Evolutionary conservation across 1,284 basidiomycete species (phyloP).

Genomic region (Ustilago sp.): DNA sequence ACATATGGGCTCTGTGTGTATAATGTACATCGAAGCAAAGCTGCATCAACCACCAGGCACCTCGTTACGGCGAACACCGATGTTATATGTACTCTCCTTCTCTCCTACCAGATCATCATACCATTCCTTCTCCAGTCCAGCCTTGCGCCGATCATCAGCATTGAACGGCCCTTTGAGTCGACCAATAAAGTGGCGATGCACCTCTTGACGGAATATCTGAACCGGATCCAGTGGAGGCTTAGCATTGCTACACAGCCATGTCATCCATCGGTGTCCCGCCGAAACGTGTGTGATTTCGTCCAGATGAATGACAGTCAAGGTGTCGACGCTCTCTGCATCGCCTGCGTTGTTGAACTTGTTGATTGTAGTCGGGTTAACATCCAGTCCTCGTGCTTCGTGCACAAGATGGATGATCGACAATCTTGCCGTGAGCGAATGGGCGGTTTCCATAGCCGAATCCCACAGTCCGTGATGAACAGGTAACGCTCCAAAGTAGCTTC

Average conservation of each 20-base stretch:
- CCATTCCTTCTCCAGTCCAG: conserved; percentile 71
- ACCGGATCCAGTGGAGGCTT: conserved; percentile 77
- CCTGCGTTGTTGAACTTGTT: conserved; percentile 79
- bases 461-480: conserved; percentile 74
- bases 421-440: conserved; percentile 78
- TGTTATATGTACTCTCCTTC: conserved; percentile 32
- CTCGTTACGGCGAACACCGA: conserved; percentile 53
- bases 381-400: conserved; percentile 86
- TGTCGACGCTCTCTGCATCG: conserved; percentile 78
- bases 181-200: conserved; percentile 80
- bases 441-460: conserved; percentile 83
- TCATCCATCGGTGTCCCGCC: conserved; percentile 85
- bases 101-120: conserved; percentile 77
- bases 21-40: not conserved
- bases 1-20: not conserved
- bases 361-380: conserved; percentile 83
- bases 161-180: conserved; percentile 89
- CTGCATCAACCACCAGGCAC: conserved; percentile 44
- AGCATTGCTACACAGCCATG: conserved; percentile 77
- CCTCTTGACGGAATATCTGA: conserved; percentile 79
- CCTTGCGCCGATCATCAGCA: conserved; percentile 78
- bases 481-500: conserved; percentile 78
- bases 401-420: conserved; percentile 90
- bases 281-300: conserved; percentile 86
- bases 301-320: conserved; percentile 68